Evolutionary conservation across 2,329 filamentous ascomycete species (phyloP).

Genomic region (Paraconiothyrium sp.): DNA sequence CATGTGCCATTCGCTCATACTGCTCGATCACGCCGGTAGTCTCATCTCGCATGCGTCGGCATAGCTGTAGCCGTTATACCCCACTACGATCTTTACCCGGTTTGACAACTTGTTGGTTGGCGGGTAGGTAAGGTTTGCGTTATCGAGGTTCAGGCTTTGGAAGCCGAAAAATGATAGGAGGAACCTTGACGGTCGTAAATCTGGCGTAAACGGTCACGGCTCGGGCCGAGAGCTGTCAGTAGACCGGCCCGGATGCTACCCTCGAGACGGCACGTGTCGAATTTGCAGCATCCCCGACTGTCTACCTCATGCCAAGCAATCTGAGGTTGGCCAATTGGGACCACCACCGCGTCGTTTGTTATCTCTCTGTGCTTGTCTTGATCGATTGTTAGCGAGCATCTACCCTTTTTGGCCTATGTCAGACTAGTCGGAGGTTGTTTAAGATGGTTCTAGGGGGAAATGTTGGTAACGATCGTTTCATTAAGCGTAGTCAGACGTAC

Average conservation of each 20-base stretch:
- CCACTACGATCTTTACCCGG: slow-evolving; percentile 19
- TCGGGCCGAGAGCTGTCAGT: slow-evolving; percentile 38
- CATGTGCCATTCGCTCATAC: slow-evolving; percentile 1
- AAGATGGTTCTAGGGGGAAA: not conserved
- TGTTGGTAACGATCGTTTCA: not conserved
- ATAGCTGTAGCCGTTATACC: slow-evolving; percentile 14
- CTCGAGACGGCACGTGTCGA: not conserved
- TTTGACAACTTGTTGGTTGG: slow-evolving; percentile 4
- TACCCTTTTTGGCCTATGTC: not conserved
- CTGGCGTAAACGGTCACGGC: slow-evolving; percentile 22
- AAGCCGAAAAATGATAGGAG: slow-evolving; percentile 3
- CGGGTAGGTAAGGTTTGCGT: slow-evolving; percentile 7
- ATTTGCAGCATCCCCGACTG: not conserved
- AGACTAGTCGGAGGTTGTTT: not conserved
- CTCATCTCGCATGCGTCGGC: slow-evolving; percentile 16
- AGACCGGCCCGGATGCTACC: slow-evolving; percentile 15
- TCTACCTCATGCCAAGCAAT: not conserved
- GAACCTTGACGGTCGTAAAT: not conserved
- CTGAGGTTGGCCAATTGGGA: not conserved
- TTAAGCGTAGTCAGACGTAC: not conserved
- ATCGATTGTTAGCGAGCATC: not conserved
- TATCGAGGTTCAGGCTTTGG: not conserved
- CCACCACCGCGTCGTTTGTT: not conserved
- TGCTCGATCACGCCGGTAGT: slow-evolving; percentile 21
- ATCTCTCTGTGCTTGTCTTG: not conserved